A percentile compares a stretch with the other conserved stretches of the same genome.
These are phyloP conservation scores for Euclidium syriacum DNA, from an alignment of 345 rosid species.

Conservation along the genomic window DNA sequence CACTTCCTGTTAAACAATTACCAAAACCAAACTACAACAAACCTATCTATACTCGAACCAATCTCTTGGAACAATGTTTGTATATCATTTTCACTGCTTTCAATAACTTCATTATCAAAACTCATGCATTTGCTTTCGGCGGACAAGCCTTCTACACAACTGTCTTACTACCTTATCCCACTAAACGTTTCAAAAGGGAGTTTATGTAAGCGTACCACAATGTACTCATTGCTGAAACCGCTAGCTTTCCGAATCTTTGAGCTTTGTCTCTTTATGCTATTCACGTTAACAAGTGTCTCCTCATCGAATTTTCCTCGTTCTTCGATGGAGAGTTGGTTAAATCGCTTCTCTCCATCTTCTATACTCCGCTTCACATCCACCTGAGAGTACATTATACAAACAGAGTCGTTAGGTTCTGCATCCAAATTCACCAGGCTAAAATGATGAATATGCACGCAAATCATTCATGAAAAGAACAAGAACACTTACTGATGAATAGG, in stretches of 20 bases:
- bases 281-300: constrained; percentile 90
- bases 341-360: constrained; percentile 82
- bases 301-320: constrained; percentile 93
- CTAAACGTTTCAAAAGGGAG: not conserved
- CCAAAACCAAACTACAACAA: not conserved
- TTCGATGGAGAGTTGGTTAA: constrained; percentile 92
- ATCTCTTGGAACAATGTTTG: not conserved
- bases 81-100: not conserved
- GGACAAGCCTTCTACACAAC: not conserved
- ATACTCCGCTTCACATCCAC: constrained; percentile 69
- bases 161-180: not conserved
- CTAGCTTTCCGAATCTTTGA: constrained; percentile 44
- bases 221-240: constrained; percentile 79
- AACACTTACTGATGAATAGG: constrained; percentile 77
- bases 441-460: not conserved
- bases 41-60: not conserved
- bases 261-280: constrained; percentile 67
- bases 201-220: constrained; percentile 56
- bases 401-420: constrained; percentile 5
- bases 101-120: not conserved
- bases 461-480: not conserved
- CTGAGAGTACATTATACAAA: constrained; percentile 31
- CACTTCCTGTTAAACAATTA: not conserved
- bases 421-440: not conserved
- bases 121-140: not conserved